Evolutionary conservation across 345 rosid species (phyloP).

Genomic region (Erodium maritimum): DNA sequence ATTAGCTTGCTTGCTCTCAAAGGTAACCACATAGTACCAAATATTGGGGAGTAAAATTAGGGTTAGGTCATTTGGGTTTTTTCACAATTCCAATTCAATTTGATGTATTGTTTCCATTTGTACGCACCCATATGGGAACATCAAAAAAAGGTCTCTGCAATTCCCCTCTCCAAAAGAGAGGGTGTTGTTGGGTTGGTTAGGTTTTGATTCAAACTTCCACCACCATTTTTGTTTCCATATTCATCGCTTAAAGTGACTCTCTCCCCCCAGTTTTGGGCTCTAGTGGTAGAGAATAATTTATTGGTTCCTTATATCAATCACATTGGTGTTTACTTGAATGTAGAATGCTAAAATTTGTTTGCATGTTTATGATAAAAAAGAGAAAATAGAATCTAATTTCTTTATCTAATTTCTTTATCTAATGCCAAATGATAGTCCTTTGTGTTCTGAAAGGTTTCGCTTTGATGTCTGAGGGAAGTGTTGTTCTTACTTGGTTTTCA

Average conservation of each 20-base stretch:
- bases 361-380: constrained; percentile 12
- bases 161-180: constrained; percentile 11
- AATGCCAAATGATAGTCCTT: constrained; percentile 47
- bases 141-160: constrained; percentile 30
- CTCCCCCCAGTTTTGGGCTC: not conserved
- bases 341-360: constrained; percentile 11
- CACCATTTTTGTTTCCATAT: constrained; percentile 1
- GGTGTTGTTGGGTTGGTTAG: constrained; percentile 15
- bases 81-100: constrained; percentile 36
- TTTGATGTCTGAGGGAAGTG: constrained; percentile 44
- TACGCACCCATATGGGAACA: constrained; percentile 33
- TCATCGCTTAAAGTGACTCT: constrained; percentile 17
- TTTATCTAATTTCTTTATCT: constrained; percentile 47
- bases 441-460: constrained; percentile 81
- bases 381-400: constrained; percentile 73
- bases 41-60: constrained; percentile 22
- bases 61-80: constrained; percentile 25
- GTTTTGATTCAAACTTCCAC: constrained; percentile 31
- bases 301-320: constrained; percentile 12
- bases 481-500: constrained; percentile 28
- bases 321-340: constrained; percentile 19
- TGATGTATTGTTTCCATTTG: constrained; percentile 33
- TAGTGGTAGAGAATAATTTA: constrained; percentile 13
- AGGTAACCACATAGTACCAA: too few species aligned
- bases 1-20: too few species aligned